These are phyloP conservation scores for Fragilariopsis cylindrus DNA, from an alignment of 108 stramenopile species.

Conservation along the genomic window DNA sequence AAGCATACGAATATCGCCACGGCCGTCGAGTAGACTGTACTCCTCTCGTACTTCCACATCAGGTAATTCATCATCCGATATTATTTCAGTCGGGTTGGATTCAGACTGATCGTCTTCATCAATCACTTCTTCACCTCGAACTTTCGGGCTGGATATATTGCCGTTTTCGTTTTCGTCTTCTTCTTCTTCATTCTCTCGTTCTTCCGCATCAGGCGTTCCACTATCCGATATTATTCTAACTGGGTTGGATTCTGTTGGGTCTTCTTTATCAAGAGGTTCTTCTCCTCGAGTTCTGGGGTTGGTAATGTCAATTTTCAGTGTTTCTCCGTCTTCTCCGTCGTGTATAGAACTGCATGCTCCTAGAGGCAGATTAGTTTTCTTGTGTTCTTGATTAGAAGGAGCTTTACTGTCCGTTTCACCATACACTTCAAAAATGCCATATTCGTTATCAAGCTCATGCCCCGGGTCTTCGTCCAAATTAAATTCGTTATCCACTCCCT, in stretches of 20 bases:
- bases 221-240: background rate
- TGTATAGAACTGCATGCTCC: no score
- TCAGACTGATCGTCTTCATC: conserved; percentile 21
- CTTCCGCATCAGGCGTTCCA: background rate
- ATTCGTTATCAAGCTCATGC: no score
- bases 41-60: background rate
- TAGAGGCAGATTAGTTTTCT: no score
- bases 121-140: background rate
- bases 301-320: background rate
- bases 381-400: no score
- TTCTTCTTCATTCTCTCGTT: conserved; percentile 1
- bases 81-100: background rate
- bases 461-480: no score
- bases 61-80: background rate
- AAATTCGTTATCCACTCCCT: no score
- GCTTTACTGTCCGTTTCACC: no score
- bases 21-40: background rate
- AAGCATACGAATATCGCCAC: background rate
- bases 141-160: background rate
- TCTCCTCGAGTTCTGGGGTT: conserved; percentile 8
- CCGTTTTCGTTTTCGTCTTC: background rate
- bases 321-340: no score
- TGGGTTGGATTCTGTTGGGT: conserved; percentile 2
- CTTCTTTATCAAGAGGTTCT: conserved; percentile 25
- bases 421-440: no score